Percentiles rank a stretch among this genome's conserved stretches.
Conservation (phyloP, 495 filamentous ascomycete genomes). For the Penicillium roqueforti region DNA sequence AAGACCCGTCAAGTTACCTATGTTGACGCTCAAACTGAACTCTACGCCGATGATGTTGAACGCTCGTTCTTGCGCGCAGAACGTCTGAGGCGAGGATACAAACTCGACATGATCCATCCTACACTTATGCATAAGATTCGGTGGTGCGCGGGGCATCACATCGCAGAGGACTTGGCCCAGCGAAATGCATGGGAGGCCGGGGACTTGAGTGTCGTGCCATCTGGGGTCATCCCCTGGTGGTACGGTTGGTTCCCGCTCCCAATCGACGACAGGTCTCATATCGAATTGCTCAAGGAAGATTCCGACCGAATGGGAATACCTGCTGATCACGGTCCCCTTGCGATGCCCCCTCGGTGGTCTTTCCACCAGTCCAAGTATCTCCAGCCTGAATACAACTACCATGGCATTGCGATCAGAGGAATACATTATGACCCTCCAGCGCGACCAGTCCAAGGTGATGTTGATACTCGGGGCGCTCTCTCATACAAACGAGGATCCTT, state of each 20-base stretch:
- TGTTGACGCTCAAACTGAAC: background rate
- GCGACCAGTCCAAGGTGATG: slow-evolving; percentile 1
- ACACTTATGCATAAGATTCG: background rate
- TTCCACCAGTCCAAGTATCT: background rate
- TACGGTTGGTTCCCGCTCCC: background rate
- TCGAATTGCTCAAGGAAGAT: slow-evolving; percentile 4
- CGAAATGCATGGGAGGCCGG: background rate
- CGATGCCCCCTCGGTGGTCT: slow-evolving; percentile 6
- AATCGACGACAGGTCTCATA: background rate
- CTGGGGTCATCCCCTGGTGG: slow-evolving; percentile 6
- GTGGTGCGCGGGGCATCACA: background rate
- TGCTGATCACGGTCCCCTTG: background rate
- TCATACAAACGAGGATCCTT: slow-evolving; percentile 3
- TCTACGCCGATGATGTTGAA: background rate
- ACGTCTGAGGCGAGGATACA: background rate
- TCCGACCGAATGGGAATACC: background rate
- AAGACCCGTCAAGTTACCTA: background rate
- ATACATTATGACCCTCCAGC: background rate
- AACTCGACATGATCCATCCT: background rate
- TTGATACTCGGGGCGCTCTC: slow-evolving; percentile 10
- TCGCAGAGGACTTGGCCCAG: background rate
- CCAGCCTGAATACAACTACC: background rate
- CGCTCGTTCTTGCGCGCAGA: background rate
- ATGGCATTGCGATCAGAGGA: background rate
- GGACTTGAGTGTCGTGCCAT: background rate